Base-by-base conservation (phyloP, 2,329 filamentous ascomycete genomes). In the Trichoderma gracile region DNA sequence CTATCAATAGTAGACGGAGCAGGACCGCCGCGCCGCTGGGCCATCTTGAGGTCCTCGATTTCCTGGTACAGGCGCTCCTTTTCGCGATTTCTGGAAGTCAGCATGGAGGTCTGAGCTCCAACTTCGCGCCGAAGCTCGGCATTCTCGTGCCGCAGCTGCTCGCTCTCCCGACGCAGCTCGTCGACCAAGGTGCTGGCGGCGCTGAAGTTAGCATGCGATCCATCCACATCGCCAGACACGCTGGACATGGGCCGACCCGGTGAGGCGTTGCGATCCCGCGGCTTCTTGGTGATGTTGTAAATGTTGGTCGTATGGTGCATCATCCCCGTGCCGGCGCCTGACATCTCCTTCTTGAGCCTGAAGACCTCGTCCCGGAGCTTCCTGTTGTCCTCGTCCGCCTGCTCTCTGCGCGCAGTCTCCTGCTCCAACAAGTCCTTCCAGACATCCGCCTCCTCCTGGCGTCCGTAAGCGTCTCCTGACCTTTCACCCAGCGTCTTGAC, bases 351-450 rank as follows among this genome's bases (percentile, higher is more conserved):
- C 74, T 85, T 87, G 47, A 96, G 76, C 27, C 90, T 88, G 71
- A 91, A 89, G 3, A 96, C 79, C 73, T 99, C 94, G 64, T 97
- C 93, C 7, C 92, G 87, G 17, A 98, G 84, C 70, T 84, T 88
- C 68, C 89, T 88, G 70, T 93, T 93, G 69, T 98, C 93, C 47
- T 96, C 92, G 69, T 98, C 93, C 0, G 91, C 87, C 76, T 97
- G 91, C 76, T 97, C 94, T 65, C 94, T 87, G 33, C 93, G 87
- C 3, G 90, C 89, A 2, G 91, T 95, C 76, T 99, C 95, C 68
- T 95, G 92, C 73, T 97, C 92, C 27, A 97, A 84, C 67, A 98
- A 86, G 71, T 97, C 94, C 75, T 96, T 97, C 89, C 92, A 97
- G 76, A 97, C 94, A 67, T 96, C 92, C 73, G 90, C 81, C 70